Percentiles rank a stretch among this genome's conserved stretches.
These are phyloP conservation scores for Alnus glutinosa DNA, from an alignment of 306 rosid species.

Conservation along the genomic window DNA sequence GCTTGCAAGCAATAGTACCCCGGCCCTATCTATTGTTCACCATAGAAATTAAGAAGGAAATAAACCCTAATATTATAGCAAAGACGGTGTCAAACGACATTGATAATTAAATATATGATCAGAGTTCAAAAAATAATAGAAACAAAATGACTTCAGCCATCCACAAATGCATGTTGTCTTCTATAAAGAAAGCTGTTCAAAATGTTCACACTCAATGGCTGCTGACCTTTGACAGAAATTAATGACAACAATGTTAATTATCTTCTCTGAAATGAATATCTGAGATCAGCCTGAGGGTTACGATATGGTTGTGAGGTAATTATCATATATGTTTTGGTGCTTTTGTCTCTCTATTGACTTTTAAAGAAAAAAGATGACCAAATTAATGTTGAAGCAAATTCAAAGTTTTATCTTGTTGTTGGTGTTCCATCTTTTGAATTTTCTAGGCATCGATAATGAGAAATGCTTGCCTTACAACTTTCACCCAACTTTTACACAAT, in stretches of 20 bases:
- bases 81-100: not conserved
- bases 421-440: no score
- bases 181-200: not conserved
- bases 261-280: not conserved
- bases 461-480: no score
- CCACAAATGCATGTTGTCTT: not conserved
- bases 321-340: not conserved
- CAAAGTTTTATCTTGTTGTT: no score
- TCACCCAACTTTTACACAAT: no score
- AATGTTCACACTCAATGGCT: not conserved
- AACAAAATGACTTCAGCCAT: not conserved
- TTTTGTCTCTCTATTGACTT: not conserved
- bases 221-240: not conserved
- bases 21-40: no score
- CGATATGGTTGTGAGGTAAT: not conserved
- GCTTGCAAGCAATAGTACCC: no score
- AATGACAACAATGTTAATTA: not conserved
- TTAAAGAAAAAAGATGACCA: no score
- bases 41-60: not conserved
- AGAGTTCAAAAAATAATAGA: no score
- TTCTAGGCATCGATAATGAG: no score
- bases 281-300: not conserved
- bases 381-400: no score
- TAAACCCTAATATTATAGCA: not conserved
- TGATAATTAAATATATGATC: not conserved